Evolutionary conservation across 2,329 filamentous ascomycete species (phyloP).

Genomic region (Talaromyces sp.): DNA sequence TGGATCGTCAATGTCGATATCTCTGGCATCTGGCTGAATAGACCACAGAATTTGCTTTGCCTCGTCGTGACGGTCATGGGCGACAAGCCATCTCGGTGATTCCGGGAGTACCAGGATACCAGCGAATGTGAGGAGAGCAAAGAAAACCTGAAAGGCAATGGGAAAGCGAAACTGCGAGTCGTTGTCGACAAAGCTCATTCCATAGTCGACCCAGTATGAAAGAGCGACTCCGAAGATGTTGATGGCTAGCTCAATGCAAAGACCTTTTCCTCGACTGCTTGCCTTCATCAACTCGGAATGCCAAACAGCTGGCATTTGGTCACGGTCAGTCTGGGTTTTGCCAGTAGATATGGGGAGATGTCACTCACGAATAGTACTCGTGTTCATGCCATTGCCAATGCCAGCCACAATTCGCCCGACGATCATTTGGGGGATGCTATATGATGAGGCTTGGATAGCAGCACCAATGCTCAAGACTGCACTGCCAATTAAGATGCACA

Average conservation of each 20-base stretch:
- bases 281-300: conserved; percentile 1
- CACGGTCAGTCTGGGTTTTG: not conserved
- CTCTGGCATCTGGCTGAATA: not conserved
- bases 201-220: conserved; percentile 13
- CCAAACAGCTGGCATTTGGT: not conserved
- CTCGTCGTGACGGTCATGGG: conserved; percentile 13
- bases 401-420: conserved; percentile 3
- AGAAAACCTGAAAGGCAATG: conserved; percentile 11
- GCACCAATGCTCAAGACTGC: not conserved
- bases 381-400: conserved; percentile 3
- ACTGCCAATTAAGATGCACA: not conserved
- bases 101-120: conserved; percentile 13
- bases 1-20: not conserved
- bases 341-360: not conserved
- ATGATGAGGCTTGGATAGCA: not conserved
- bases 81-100: conserved; percentile 20
- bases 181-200: conserved; percentile 8
- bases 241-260: conserved; percentile 4
- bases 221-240: conserved; percentile 23
- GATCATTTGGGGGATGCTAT: not conserved
- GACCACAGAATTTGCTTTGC: conserved; percentile 7
- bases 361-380: conserved; percentile 18
- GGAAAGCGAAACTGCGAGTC: conserved; percentile 12
- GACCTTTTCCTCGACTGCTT: not conserved
- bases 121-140: not conserved